Conservation (phyloP, 495 filamentous ascomycete genomes). For the Xylaria nigripes region DNA sequence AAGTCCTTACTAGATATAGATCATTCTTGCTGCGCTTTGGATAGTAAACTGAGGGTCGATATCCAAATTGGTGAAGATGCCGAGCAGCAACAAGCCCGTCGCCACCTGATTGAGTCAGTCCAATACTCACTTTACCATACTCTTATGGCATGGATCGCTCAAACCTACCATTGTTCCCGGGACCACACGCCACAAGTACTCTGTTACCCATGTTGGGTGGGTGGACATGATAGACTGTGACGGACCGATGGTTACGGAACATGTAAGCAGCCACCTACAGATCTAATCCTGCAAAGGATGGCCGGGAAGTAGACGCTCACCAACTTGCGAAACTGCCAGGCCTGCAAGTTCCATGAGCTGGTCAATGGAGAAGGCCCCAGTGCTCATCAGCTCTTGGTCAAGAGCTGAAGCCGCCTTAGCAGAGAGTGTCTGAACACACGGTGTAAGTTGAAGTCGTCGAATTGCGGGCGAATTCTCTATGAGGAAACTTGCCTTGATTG, state of each 20-base stretch:
- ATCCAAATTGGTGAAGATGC: slow-evolving; percentile 91
- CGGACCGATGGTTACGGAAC: slow-evolving; percentile 1
- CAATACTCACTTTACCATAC: neutral
- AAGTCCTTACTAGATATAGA: slow-evolving; percentile 60
- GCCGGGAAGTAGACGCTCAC: slow-evolving; percentile 35
- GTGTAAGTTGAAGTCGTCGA: slow-evolving; percentile 11
- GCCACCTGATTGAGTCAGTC: slow-evolving; percentile 53
- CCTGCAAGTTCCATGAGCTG: slow-evolving; percentile 97
- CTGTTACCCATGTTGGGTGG: slow-evolving; percentile 62
- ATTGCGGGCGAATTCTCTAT: neutral
- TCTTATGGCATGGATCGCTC: too few relatives aligned
- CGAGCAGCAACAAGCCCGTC: slow-evolving; percentile 93
- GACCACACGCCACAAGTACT: slow-evolving; percentile 83
- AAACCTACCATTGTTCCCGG: slow-evolving; percentile 80
- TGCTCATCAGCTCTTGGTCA: slow-evolving; percentile 89
- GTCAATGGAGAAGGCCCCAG: slow-evolving; percentile 87
- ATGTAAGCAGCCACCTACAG: neutral
- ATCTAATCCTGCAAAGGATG: neutral
- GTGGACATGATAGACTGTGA: slow-evolving; percentile 74
- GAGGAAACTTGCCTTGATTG: slow-evolving; percentile 35
- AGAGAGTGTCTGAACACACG: slow-evolving; percentile 57
- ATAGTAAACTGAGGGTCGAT: slow-evolving; percentile 84
- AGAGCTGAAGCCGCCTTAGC: slow-evolving; percentile 81
- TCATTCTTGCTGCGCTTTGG: slow-evolving; percentile 86
- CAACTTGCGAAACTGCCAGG: slow-evolving; percentile 84